Evolutionary conservation across 2,329 filamentous ascomycete species (phyloP), one percentile per base, ranked within the genome.

Genomic region (Neonectria coccinea): DNA sequence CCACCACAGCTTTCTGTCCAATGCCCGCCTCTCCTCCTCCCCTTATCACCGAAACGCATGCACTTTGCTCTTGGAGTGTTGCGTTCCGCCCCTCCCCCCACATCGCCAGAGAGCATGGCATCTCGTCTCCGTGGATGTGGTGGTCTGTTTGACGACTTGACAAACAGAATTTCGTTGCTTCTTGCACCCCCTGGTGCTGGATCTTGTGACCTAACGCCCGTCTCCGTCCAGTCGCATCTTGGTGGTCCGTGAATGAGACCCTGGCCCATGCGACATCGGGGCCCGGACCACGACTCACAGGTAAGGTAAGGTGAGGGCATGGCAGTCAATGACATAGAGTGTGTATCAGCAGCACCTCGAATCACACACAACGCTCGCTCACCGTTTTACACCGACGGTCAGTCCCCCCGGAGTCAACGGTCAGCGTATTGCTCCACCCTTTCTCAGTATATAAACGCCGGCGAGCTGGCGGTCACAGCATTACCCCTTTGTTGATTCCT

Each of bases 301-400:
- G 29, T 16, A 18, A 29, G 36, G 29, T 29, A 48, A 20, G 44
- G 18, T 52, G 53, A 16, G n/a, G n/a, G 48, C 14, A 33, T 33
- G 62, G 31, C 18, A 58, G 47, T 20, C 27, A 52, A 58, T 59
- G 55, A 42, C 48, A 51, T n/a, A n/a, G 48, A 33, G n/a, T n/a
- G 36, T 39, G n/a, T 48, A 58, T 57, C 56, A 58, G 48, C 48
- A 59, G 57, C 59, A 55, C 51, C 22, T 36, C 58, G 48, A 27
- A 33, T 36, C 51, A 61, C 55, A 61, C 25, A 29, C 36, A n/a
- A 44, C 59, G 20, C 14, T 39, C 36, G 36, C 62, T 72, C 62
- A 72, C 67, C 69, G 70, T 70, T 67, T 70, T 66, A 70, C 69
- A 70, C 69, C 71, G 68, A 68, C 71, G 71, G 71, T 72, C n/a